phyloP scores from a whole-genome alignment of 495 filamentous ascomycete species.

The Hypoxylon subgilvum region DNA sequence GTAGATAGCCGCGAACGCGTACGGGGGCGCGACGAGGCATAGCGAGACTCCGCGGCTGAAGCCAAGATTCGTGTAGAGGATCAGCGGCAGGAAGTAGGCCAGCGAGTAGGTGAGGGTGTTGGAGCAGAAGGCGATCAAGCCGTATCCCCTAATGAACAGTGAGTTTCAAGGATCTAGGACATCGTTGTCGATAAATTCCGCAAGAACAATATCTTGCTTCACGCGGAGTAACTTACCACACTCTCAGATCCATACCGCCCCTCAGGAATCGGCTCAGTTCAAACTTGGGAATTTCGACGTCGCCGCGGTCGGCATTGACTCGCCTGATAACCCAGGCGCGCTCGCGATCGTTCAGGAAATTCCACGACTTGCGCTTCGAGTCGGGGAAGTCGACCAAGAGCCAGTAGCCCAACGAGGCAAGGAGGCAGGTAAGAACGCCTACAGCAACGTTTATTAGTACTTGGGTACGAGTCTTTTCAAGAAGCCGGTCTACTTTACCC shows the following conservation, averaged over 20 bases:
- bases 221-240: constrained; percentile 52
- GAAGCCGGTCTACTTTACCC: constrained; percentile 39
- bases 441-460: neutral
- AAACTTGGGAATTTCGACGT: constrained; percentile 58
- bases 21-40: constrained; percentile 68
- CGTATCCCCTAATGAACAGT: constrained; percentile 48
- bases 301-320: constrained; percentile 62
- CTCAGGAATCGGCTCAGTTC: constrained; percentile 53
- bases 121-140: constrained; percentile 58
- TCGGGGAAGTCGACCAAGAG: constrained; percentile 68
- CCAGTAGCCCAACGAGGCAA: constrained; percentile 54
- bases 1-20: constrained; percentile 60
- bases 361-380: constrained; percentile 57
- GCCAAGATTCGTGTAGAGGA: constrained; percentile 62
- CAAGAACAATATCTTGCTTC: neutral
- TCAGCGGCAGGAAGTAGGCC: constrained; percentile 70
- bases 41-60: constrained; percentile 59
- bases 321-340: constrained; percentile 59
- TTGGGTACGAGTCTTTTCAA: neutral
- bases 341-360: constrained; percentile 58
- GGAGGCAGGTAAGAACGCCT: constrained; percentile 49
- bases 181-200: constrained; percentile 28
- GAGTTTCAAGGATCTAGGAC: constrained; percentile 22
- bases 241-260: constrained; percentile 57
- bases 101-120: constrained; percentile 66